Base-by-base conservation (phyloP, 805 yeast species). In the Danielozyma ontarioensis region DNA sequence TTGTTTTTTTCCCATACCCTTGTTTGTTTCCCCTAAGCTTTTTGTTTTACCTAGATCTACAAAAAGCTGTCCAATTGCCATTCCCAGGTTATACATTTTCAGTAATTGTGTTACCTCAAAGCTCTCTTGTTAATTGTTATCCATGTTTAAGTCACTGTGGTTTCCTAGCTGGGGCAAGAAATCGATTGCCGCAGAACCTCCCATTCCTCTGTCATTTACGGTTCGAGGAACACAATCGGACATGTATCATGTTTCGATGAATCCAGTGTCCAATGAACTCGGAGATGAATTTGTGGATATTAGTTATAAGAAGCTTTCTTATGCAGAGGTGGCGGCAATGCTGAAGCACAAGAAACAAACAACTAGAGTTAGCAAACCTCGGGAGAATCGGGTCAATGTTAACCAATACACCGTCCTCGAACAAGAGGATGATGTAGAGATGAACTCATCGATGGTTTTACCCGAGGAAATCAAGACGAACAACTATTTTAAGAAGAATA, bases 281-380 rank as follows among this genome's bases (percentile, higher is more conserved):
- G 51, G 50, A 12, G 64, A 59, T 18, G 59, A 48, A 28, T 53
- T 64, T 33, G 58, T 66, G 15, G 68, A 62, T 27, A 62, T 66
- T 34, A 52, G 54, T 32, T 48, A 42, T 41, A 55, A 55, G 28
- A 54, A 56, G 33, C 51, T 66, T 39, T 54, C 65, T n/a, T 66
- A 65, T 37, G 72, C 72, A n/a, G 71, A 66, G 42, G 72, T 55
- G 18, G 70, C 71, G 4, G 45, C 53, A 15, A 37, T 61, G 44
- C 48, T 56, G n/a, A 43, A 40, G 31, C 32, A 43, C 35, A 52
- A 51, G 37, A 31, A 37, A 25, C 58, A 48, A 36, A 34, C 54
- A 6, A 24, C 44, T n/a, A 32, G 21, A 21, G 37, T 34, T 29
- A 25, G 37, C 13, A 34, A 25, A 22, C 35, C 24, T 7, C 28